phyloP scores from a whole-genome alignment of 2,329 filamentous ascomycete species.

The Penicillium janthinellum region DNA sequence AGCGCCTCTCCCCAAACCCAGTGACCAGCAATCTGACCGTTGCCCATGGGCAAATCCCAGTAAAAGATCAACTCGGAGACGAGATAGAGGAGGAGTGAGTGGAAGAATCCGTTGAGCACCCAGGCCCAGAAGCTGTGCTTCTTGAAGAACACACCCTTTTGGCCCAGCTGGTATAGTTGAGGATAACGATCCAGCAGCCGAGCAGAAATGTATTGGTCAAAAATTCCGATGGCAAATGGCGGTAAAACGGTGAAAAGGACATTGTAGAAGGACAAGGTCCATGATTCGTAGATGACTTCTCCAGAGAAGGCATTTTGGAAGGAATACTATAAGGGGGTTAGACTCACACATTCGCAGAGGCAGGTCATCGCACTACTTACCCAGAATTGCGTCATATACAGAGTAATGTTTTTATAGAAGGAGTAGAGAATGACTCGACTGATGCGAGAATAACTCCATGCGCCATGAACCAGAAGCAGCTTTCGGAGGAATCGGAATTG shows the following conservation, averaged over 20 bases:
- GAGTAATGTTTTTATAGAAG: slow-evolving; percentile 98
- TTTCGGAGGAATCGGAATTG: slow-evolving; percentile 96
- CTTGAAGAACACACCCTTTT: slow-evolving; percentile 91
- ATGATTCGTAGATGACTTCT: slow-evolving; percentile 97
- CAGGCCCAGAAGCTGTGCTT: slow-evolving; percentile 90
- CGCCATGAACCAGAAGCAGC: slow-evolving; percentile 88
- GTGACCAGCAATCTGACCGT: slow-evolving; percentile 84
- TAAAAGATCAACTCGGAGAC: slow-evolving; percentile 79
- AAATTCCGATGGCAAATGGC: slow-evolving; percentile 90
- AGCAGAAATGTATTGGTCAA: slow-evolving; percentile 96
- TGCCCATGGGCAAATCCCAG: slow-evolving; percentile 72
- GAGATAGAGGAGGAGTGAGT: slow-evolving; percentile 90
- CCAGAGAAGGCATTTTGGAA: slow-evolving; percentile 99
- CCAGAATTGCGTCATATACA: slow-evolving; percentile 99
- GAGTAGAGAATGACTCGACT: slow-evolving; percentile 97
- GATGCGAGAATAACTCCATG: slow-evolving; percentile 96
- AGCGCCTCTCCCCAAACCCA: slow-evolving; percentile 98
- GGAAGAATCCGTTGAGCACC: slow-evolving; percentile 93
- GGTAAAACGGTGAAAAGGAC: slow-evolving; percentile 95
- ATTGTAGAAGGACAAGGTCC: slow-evolving; percentile 99
- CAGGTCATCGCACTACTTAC: slow-evolving; percentile 54
- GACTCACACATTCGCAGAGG: background rate
- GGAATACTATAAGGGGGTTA: slow-evolving; percentile 66
- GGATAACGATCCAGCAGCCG: slow-evolving; percentile 92
- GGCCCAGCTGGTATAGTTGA: slow-evolving; percentile 89